Conservation (phyloP, 441 rosid genomes). For the Manihot esculenta region DNA sequence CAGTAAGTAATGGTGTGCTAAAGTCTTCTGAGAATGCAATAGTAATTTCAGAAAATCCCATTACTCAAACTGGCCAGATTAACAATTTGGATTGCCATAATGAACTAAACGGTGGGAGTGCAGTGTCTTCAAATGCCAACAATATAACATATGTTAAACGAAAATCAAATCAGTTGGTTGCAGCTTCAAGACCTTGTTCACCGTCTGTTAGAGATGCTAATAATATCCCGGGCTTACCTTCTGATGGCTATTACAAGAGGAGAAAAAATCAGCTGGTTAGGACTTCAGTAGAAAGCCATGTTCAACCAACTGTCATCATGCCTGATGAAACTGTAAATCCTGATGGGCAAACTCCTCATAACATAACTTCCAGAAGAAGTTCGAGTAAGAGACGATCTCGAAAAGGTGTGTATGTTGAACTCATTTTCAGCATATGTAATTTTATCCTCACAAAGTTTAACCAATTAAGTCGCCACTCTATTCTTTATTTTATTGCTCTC, state of each 20-base stretch:
- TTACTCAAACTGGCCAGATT: conserved; percentile 36
- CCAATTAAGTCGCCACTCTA: background rate
- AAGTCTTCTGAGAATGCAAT: conserved; percentile 40
- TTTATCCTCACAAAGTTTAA: conserved; percentile 2
- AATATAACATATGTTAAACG: conserved; percentile 63
- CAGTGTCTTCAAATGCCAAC: conserved; percentile 42
- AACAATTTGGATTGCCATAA: conserved; percentile 38
- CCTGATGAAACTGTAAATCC: conserved; percentile 39
- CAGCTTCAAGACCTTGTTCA: conserved; percentile 47
- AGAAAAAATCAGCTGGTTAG: conserved; percentile 83
- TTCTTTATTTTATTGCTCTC: background rate
- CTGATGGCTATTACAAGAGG: conserved; percentile 81
- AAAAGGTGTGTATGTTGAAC: conserved; percentile 39
- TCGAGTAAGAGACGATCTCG: conserved; percentile 39
- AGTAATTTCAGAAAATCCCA: conserved; percentile 37
- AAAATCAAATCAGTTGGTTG: conserved; percentile 85
- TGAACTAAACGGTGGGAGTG: conserved; percentile 40
- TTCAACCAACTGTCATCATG: conserved; percentile 28
- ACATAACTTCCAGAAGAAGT: conserved; percentile 39
- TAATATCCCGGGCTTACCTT: conserved; percentile 36
- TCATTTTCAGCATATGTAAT: background rate
- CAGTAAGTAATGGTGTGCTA: conserved; percentile 38
- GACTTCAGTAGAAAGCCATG: conserved; percentile 47
- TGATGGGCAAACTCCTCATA: conserved; percentile 38
- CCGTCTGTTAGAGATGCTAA: conserved; percentile 34